Evolutionary conservation across 441 rosid genomes (phyloP).

Genomic region (Bruguiera hainesii): DNA sequence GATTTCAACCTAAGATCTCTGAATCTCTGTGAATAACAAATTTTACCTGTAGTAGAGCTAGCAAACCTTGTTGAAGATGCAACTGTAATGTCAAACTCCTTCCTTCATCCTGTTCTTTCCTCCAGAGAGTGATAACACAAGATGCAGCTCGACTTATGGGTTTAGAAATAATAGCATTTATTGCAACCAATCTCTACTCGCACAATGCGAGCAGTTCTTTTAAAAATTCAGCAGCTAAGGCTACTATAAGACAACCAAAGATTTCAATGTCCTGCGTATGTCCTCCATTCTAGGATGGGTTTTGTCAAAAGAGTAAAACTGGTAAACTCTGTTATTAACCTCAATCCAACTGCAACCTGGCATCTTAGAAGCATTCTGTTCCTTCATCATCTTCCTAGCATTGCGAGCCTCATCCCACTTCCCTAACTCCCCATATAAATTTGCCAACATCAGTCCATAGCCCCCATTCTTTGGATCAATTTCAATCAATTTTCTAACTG

Average conservation of each 20-base stretch:
- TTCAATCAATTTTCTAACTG: constrained; percentile 56
- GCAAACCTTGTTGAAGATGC: too few relatives aligned
- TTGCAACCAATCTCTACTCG: too few relatives aligned
- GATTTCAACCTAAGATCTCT: too few relatives aligned
- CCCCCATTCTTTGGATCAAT: constrained; percentile 67
- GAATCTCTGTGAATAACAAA: too few relatives aligned
- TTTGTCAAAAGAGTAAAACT: constrained; percentile 61
- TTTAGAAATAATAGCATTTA: too few relatives aligned
- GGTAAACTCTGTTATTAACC: constrained; percentile 57
- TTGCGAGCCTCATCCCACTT: constrained; percentile 67
- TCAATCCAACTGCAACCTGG: constrained; percentile 94
- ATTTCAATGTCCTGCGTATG: constrained; percentile 44
- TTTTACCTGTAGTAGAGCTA: too few relatives aligned
- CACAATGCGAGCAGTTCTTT: too few relatives aligned
- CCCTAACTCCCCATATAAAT: constrained; percentile 64
- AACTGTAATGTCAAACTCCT: too few relatives aligned
- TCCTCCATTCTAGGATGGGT: constrained; percentile 56
- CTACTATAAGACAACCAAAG: constrained; percentile 21
- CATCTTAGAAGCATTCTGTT: constrained; percentile 55
- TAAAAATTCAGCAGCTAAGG: too few relatives aligned
- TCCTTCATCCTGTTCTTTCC: too few relatives aligned
- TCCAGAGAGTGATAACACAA: too few relatives aligned
- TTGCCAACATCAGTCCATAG: constrained; percentile 69
- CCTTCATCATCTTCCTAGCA: constrained; percentile 59
- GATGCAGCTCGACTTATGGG: too few relatives aligned